A percentile compares a stretch with the other conserved stretches of the same genome.
Conservation (phyloP, 208 protist species). For the Leishmania guyanensis region DNA sequence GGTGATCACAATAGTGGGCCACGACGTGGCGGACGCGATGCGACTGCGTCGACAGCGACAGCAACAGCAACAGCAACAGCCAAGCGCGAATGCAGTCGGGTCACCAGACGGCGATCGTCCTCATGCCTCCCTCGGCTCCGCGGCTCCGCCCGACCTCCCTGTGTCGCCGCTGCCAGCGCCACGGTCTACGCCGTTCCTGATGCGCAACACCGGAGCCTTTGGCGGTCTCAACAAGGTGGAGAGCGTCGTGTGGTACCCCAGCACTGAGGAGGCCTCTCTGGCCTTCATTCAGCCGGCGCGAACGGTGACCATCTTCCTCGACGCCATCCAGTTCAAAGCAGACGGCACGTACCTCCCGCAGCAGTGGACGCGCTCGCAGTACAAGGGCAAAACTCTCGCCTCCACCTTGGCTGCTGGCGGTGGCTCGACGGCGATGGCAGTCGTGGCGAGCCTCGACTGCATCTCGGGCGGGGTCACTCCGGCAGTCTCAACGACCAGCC, state of each 20-base stretch:
- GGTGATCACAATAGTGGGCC: slow-evolving; percentile 48
- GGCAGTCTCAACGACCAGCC: slow-evolving; percentile 25
- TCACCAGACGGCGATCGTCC: neutral
- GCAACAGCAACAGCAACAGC: slow-evolving; percentile 16
- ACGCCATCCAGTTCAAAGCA: slow-evolving; percentile 64
- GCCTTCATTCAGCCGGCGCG: slow-evolving; percentile 76
- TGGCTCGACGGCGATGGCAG: slow-evolving; percentile 45
- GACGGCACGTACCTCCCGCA: slow-evolving; percentile 62
- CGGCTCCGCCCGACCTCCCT: neutral
- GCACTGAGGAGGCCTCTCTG: slow-evolving; percentile 60
- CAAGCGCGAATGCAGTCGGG: neutral
- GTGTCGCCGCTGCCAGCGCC: slow-evolving; percentile 1
- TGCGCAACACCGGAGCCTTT: slow-evolving; percentile 64
- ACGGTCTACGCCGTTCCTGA: slow-evolving; percentile 33
- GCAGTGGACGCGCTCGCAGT: slow-evolving; percentile 67
- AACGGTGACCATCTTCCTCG: slow-evolving; percentile 77
- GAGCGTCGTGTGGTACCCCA: slow-evolving; percentile 76
- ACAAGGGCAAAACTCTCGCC: slow-evolving; percentile 41
- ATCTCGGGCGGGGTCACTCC: slow-evolving; percentile 24
- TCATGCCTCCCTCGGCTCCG: neutral
- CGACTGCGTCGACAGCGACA: slow-evolving; percentile 15
- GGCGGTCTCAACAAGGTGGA: slow-evolving; percentile 75
- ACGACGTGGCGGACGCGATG: slow-evolving; percentile 32
- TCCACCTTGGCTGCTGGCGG: slow-evolving; percentile 47
- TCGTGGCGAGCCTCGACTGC: slow-evolving; percentile 37